Evolutionary conservation across 306 rosid genomes (phyloP).

Genomic region (Quercus engelmannii): DNA sequence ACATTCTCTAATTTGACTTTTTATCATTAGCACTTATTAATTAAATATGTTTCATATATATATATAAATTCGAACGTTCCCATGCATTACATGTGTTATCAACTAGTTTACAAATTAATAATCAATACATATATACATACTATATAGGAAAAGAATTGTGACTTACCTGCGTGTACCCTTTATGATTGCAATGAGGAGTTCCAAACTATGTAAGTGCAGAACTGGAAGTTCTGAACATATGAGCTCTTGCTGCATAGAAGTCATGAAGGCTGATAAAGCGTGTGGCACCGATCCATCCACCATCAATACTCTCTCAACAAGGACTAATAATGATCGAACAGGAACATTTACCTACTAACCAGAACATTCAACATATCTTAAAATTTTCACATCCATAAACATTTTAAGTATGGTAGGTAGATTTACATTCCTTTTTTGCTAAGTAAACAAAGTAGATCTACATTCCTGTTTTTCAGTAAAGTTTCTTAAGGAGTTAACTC

Average conservation of each 20-base stretch:
- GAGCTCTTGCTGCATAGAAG: conserved; percentile 71
- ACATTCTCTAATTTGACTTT: too few species aligned
- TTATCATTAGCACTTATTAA: too few species aligned
- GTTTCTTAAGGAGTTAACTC: conserved; percentile 1
- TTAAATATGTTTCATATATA: too few species aligned
- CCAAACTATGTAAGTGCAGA: conserved; percentile 65
- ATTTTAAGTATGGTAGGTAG: background rate
- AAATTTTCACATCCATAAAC: background rate
- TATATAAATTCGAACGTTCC: too few species aligned
- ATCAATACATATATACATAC: background rate
- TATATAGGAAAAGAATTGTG: background rate
- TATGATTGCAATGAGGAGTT: conserved; percentile 62
- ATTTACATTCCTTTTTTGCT: background rate
- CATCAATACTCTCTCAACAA: conserved; percentile 71
- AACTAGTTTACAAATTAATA: background rate
- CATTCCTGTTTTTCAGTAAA: background rate
- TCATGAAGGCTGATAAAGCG: conserved; percentile 58
- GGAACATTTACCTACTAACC: conserved; percentile 65
- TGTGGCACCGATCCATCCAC: conserved; percentile 74
- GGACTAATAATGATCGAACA: conserved; percentile 46
- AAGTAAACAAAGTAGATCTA: background rate
- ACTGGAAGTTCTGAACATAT: conserved; percentile 83
- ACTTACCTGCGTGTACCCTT: conserved; percentile 69
- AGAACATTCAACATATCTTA: conserved; percentile 9
- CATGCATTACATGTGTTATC: too few species aligned